A percentile compares a stretch with the other conserved stretches of the same genome.
Conservation (phyloP, 1,139 yeast species). For the Kodamaea ohmeri region DNA sequence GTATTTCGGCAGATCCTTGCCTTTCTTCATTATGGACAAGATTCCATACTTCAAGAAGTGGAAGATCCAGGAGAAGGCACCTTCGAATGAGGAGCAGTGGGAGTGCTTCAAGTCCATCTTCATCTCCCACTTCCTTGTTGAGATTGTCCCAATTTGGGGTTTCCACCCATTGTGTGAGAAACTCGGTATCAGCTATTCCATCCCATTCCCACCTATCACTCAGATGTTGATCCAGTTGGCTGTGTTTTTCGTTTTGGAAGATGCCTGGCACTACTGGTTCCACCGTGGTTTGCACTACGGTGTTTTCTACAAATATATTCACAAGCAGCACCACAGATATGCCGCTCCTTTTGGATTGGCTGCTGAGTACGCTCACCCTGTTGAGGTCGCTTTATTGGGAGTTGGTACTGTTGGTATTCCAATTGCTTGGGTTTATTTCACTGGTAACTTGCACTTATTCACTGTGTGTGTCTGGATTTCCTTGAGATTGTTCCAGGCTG, state of each 20-base stretch:
- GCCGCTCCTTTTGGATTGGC: conserved; percentile 51
- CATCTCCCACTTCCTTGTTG: conserved; percentile 44
- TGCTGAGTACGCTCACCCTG: conserved; percentile 50
- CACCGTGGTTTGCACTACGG: conserved; percentile 48
- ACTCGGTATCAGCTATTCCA: conserved; percentile 36
- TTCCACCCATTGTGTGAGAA: conserved; percentile 45
- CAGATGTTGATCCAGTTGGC: conserved; percentile 34
- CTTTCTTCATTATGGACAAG: conserved; percentile 45
- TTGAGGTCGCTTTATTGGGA: conserved; percentile 45
- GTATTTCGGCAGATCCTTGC: conserved; percentile 46
- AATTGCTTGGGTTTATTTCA: conserved; percentile 37
- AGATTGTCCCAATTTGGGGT: conserved; percentile 48
- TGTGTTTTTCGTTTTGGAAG: conserved; percentile 43
- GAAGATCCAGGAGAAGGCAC: conserved; percentile 43
- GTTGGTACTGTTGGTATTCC: conserved; percentile 51
- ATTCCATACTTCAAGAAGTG: conserved; percentile 41
- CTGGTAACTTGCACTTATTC: conserved; percentile 41
- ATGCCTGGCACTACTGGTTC: conserved; percentile 49
- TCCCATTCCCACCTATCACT: conserved; percentile 39
- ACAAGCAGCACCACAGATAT: conserved; percentile 49
- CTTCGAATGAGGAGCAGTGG: conserved; percentile 45
- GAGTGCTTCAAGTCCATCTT: conserved; percentile 46
- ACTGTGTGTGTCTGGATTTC: conserved; percentile 44
- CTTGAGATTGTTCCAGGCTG: conserved; percentile 46
- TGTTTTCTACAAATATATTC: conserved; percentile 46